phyloP scores from a whole-genome alignment of 202 grass and related monocot species.

The Saccharum hybrid region DNA sequence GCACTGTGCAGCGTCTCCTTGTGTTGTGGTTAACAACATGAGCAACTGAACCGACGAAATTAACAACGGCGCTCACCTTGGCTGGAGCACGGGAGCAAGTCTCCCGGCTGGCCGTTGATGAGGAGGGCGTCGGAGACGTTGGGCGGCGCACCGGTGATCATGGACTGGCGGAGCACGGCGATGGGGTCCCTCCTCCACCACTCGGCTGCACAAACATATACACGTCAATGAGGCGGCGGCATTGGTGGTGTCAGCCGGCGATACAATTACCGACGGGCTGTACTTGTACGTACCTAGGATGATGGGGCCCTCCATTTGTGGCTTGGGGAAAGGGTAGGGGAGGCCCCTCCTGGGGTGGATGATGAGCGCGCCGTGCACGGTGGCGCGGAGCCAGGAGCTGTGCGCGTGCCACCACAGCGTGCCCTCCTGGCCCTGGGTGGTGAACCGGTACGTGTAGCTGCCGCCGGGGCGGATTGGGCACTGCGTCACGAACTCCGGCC shows the following conservation, averaged over 20 bases:
- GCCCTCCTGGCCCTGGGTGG: constrained; percentile 67
- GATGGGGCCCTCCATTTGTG: constrained; percentile 70
- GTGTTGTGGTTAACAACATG: constrained; percentile 12
- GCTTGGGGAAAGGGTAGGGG: constrained; percentile 76
- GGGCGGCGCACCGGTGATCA: constrained; percentile 76
- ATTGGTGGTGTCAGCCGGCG: neutral
- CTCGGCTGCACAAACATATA: constrained; percentile 51
- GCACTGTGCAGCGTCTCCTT: no score
- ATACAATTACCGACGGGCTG: no score
- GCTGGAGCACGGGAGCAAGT: constrained; percentile 74
- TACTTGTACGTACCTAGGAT: constrained; percentile 52
- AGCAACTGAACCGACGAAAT: neutral
- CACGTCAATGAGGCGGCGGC: neutral
- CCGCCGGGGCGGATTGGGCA: constrained; percentile 70
- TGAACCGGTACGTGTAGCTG: constrained; percentile 87
- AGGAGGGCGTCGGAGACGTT: constrained; percentile 76
- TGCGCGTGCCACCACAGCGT: constrained; percentile 89
- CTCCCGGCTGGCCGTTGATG: constrained; percentile 90
- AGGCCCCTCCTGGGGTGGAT: constrained; percentile 65
- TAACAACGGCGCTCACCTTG: constrained; percentile 50
- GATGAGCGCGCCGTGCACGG: constrained; percentile 81
- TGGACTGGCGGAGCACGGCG: constrained; percentile 75
- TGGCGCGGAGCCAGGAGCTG: constrained; percentile 85
- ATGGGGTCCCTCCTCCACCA: constrained; percentile 91
- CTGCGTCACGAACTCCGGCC: constrained; percentile 69